Evolutionary conservation across 495 filamentous ascomycete species (phyloP).

Genomic region (Aspergillus haitiensis): DNA sequence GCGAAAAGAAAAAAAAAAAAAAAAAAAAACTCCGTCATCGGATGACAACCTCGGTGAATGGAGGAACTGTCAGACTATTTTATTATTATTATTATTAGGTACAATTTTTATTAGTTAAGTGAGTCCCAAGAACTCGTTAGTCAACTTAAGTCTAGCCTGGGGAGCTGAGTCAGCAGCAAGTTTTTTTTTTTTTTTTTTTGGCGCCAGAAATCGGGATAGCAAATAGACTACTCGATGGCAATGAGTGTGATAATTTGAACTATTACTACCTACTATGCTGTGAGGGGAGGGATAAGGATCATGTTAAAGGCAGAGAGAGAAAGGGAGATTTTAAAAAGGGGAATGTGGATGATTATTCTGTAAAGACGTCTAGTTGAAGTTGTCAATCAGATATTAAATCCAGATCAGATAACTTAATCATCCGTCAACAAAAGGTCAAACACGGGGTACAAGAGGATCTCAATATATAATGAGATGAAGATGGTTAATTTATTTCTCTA

Average conservation of each 20-base stretch:
- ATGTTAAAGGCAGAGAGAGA: no score
- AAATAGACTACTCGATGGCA: no score
- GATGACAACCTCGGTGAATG: constrained; percentile 24
- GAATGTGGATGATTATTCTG: neutral
- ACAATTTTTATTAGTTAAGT: neutral
- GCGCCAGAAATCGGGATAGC: no score
- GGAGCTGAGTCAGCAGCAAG: constrained; percentile 17
- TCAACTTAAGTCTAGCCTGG: constrained; percentile 9
- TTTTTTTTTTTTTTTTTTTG: no score
- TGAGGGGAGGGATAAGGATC: no score
- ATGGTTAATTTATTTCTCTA: no score
- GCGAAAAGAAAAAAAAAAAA: constrained; percentile 2
- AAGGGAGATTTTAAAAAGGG: no score
- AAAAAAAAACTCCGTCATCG: constrained; percentile 33
- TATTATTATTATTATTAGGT: constrained; percentile 7
- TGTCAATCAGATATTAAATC: neutral
- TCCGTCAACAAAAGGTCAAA: neutral
- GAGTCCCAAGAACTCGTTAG: neutral
- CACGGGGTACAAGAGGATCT: neutral
- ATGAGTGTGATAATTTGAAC: no score
- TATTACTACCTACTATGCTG: no score
- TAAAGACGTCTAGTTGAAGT: neutral
- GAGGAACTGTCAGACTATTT: neutral
- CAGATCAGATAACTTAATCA: constrained; percentile 4
- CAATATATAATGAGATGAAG: neutral